Percentiles rank a stretch among this genome's conserved stretches.
These are phyloP conservation scores for Hortaea werneckii DNA, from an alignment of 2,329 filamentous ascomycete species.

Conservation along the genomic window DNA sequence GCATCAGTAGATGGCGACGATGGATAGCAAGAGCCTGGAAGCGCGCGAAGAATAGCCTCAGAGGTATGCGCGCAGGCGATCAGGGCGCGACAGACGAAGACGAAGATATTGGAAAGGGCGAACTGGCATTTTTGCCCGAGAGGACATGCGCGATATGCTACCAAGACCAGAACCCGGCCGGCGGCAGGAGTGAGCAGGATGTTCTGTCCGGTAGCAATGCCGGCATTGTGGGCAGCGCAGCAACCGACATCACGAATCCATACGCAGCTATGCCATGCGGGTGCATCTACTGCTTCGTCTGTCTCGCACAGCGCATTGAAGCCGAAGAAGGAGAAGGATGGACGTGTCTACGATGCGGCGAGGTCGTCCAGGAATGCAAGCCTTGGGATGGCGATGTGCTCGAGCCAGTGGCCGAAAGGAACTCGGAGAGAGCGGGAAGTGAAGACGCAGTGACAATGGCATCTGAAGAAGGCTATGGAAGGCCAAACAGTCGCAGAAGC, in stretches of 20 bases:
- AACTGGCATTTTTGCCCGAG: conserved; percentile 78
- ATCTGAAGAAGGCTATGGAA: conserved; percentile 4
- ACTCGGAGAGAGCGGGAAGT: conserved; percentile 3
- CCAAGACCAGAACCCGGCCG: conserved; percentile 72
- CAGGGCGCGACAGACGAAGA: conserved; percentile 34
- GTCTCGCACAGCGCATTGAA: conserved; percentile 80
- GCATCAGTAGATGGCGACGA: conserved; percentile 82
- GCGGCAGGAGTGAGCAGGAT: conserved; percentile 57
- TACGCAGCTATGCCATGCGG: conserved; percentile 85
- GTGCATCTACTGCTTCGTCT: conserved; percentile 93
- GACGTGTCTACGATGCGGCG: conserved; percentile 81
- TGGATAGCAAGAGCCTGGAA: conserved; percentile 85
- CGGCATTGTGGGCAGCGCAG: conserved; percentile 76
- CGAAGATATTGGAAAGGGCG: conserved; percentile 35
- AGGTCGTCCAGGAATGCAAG: conserved; percentile 70
- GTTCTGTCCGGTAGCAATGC: conserved; percentile 51
- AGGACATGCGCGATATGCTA: conserved; percentile 96
- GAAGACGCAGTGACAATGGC: conserved; percentile 4
- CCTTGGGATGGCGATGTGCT: conserved; percentile 90
- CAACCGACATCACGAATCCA: conserved; percentile 91
- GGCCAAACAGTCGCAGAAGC: conserved; percentile 19
- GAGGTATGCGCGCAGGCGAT: conserved; percentile 30
- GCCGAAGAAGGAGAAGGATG: conserved; percentile 90
- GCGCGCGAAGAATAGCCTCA: conserved; percentile 56
- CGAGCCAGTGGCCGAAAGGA: conserved; percentile 3